Evolutionary conservation across 805 yeast genomes (phyloP), one percentile per base, ranked within the genome.

Genomic region (Starmerella stellata): DNA sequence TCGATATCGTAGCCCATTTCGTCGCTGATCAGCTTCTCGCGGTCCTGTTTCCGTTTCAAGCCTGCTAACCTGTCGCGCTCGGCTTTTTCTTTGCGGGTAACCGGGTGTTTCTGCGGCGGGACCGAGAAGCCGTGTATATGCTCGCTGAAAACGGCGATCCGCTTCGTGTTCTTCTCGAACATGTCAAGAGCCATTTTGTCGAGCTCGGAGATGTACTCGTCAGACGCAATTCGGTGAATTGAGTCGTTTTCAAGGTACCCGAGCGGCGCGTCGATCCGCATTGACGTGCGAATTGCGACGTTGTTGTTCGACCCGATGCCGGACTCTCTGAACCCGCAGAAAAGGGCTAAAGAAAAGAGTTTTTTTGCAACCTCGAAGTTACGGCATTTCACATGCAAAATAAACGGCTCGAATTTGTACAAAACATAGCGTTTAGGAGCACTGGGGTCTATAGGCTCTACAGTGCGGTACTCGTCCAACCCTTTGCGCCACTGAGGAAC

Each of bases 381-480:
- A 34, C 87, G 64, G 51, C 93, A 79, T 51, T 79, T 76, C 4
- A 82, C 82, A 55, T 82, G 94, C 35, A 81, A 58, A 36, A 82
- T 81, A 54, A 82, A 65, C 3, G 94, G 92, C 58, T 82, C 94
- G 48, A 74, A 82, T 51, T 83, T 82, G 61, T 64, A 81, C 25
- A 81, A 61, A 5, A 81, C 67, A 44, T 66, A 74, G 37, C 93
- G 61, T 71, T 66, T 45, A 4, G 53, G 52, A 18, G 37, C 41
- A 15, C 4, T 8, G 3, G 27, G 30, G 25, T 30, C 30, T 15
- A 29, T 13, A 20, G 23, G 25, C 17, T 35, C 43, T 8, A 15
- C 36, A 19, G 39, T 51, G 32, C 38, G 45, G 37, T 49, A 49
- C 18, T 23, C 39, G 34, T 41, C 44, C 20, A 48, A 41, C 13